Percentiles rank a stretch among this genome's conserved stretches.
Conservation (phyloP, 1,284 basidiomycete species). For the Lignosus rhinocerotis region DNA sequence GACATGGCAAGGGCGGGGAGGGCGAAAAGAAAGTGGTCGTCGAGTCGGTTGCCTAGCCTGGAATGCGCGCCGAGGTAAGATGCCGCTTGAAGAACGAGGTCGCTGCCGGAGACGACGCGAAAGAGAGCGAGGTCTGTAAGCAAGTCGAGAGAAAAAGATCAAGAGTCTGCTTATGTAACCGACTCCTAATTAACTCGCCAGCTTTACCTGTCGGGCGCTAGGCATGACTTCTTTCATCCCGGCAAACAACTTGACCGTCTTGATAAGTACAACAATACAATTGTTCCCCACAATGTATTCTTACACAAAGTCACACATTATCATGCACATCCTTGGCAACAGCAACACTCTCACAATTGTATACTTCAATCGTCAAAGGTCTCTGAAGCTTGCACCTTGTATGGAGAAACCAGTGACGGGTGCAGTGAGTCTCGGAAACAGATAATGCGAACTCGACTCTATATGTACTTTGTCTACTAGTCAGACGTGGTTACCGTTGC, state of each 20-base stretch:
- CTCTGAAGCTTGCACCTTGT: too few species aligned
- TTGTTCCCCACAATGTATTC: too few species aligned
- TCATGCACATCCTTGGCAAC: background rate
- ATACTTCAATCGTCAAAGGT: background rate
- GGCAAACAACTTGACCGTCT: too few species aligned
- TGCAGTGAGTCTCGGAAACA: background rate
- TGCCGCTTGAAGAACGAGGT: slow-evolving; percentile 6
- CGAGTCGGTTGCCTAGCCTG: slow-evolving; percentile 10
- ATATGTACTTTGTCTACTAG: slow-evolving; percentile 62
- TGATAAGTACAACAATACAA: too few species aligned
- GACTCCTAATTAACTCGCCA: slow-evolving; percentile 14
- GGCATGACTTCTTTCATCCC: too few species aligned
- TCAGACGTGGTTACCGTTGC: slow-evolving; percentile 60
- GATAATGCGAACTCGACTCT: too few species aligned
- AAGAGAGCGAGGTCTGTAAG: slow-evolving; percentile 10
- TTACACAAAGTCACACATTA: background rate
- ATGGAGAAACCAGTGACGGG: background rate
- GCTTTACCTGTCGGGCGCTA: background rate
- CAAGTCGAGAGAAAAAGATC: slow-evolving; percentile 21
- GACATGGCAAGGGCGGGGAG: slow-evolving; percentile 24
- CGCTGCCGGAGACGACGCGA: slow-evolving; percentile 22
- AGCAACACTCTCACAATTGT: background rate
- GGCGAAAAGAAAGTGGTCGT: slow-evolving; percentile 1
- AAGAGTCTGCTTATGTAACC: slow-evolving; percentile 21
- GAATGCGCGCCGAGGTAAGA: slow-evolving; percentile 3